Conservation (phyloP, 371 early-diverging fungal genomes). For the Saksenaea oblongispora region DNA sequence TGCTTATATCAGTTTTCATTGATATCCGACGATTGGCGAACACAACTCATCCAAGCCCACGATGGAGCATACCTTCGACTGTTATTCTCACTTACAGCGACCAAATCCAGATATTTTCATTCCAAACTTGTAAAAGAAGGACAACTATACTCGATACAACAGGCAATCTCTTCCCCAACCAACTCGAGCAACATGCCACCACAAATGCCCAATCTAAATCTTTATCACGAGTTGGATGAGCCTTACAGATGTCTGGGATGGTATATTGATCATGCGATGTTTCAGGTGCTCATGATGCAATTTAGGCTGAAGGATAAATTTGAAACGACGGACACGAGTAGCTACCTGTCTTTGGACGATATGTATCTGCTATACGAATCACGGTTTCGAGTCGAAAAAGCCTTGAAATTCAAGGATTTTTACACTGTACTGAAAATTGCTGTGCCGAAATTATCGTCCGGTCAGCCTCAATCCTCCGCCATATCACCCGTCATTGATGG, state of each 20-base stretch:
- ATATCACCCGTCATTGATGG: constrained; percentile 20
- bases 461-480: neutral
- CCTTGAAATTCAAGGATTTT: constrained; percentile 28
- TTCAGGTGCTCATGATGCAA: neutral
- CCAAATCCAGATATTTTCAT: constrained; percentile 34
- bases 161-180: neutral
- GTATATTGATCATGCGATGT: constrained; percentile 5
- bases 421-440: constrained; percentile 42
- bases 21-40: neutral
- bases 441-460: constrained; percentile 19
- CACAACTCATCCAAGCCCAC: neutral
- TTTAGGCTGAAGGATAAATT: constrained; percentile 40
- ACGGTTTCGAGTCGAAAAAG: constrained; percentile 35
- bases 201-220: constrained; percentile 25
- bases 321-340: constrained; percentile 16
- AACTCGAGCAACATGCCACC: constrained; percentile 19
- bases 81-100: neutral
- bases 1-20: constrained; percentile 59
- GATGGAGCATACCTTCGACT: neutral
- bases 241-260: constrained; percentile 44
- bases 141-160: neutral
- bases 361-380: constrained; percentile 32
- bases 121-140: constrained; percentile 23
- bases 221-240: constrained; percentile 33
- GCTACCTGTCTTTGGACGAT: constrained; percentile 26